These are phyloP conservation scores for Ascodesmis nigricans DNA, from an alignment of 495 filamentous ascomycete species.

Conservation along the genomic window DNA sequence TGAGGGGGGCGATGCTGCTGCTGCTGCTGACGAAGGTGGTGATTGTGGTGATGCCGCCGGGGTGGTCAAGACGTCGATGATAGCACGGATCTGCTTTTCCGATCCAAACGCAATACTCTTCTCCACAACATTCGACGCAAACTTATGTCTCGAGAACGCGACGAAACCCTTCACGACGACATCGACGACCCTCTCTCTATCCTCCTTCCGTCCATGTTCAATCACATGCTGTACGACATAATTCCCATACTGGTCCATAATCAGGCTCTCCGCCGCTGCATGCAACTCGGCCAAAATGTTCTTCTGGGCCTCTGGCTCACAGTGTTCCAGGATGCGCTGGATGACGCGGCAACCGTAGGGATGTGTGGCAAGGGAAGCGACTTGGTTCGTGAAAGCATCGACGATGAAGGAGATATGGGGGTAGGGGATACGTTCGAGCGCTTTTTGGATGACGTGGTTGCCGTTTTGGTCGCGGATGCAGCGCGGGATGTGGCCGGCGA, in stretches of 20 bases:
- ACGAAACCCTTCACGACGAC: constrained; percentile 51
- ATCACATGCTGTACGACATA: constrained; percentile 95
- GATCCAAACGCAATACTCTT: constrained; percentile 66
- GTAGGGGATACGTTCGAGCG: constrained; percentile 64
- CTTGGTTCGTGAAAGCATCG: constrained; percentile 57
- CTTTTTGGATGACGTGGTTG: constrained; percentile 93
- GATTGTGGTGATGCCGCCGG: too few relatives aligned
- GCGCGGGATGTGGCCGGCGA: constrained; percentile 53
- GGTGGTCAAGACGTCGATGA: constrained; percentile 43
- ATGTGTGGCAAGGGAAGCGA: constrained; percentile 57
- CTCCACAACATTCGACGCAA: constrained; percentile 93
- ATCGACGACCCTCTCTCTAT: constrained; percentile 48
- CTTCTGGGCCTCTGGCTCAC: constrained; percentile 45
- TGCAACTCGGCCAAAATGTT: constrained; percentile 63
- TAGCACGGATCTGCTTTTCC: constrained; percentile 42
- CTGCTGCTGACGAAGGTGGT: too few relatives aligned
- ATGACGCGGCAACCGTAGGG: constrained; percentile 84
- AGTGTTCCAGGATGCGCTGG: constrained; percentile 77
- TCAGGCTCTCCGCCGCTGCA: constrained; percentile 42
- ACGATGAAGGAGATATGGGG: constrained; percentile 78
- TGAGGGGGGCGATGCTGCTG: too few relatives aligned
- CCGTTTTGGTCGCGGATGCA: constrained; percentile 83
- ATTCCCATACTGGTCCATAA: constrained; percentile 84
- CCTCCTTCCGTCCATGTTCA: constrained; percentile 52
- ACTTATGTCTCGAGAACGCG: constrained; percentile 65